These are phyloP conservation scores for Daedaleopsis nitida DNA, from an alignment of 768 basidiomycete species.

Conservation along the genomic window DNA sequence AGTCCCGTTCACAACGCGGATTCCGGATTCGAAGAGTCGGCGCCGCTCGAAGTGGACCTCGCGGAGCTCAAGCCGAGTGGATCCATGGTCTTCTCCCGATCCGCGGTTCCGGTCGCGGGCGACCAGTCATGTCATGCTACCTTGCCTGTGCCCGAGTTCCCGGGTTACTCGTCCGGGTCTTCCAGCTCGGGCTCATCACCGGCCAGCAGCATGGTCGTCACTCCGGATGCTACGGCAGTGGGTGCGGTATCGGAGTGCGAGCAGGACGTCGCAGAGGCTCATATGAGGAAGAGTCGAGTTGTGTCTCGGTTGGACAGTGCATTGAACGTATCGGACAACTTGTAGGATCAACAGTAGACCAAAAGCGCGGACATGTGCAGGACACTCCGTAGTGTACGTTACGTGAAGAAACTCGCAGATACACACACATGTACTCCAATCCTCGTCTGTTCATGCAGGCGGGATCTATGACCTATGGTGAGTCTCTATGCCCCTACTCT, in stretches of 20 bases:
- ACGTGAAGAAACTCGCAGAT: too few relatives aligned
- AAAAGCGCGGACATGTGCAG: too few relatives aligned
- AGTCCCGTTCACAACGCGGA: background rate
- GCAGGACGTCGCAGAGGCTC: background rate
- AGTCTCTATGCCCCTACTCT: too few relatives aligned
- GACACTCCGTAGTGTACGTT: too few relatives aligned
- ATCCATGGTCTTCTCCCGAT: background rate
- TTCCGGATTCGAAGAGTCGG: background rate
- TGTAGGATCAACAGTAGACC: too few relatives aligned
- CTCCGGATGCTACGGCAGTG: background rate
- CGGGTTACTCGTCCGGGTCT: background rate
- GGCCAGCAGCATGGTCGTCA: background rate
- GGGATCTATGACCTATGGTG: too few relatives aligned
- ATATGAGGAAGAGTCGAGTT: background rate
- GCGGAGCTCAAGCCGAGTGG: background rate
- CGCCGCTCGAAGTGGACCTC: background rate
- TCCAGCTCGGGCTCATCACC: background rate
- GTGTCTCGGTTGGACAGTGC: too few relatives aligned
- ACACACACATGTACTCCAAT: too few relatives aligned
- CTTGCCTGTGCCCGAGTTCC: background rate
- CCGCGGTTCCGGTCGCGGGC: background rate
- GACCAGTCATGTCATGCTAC: background rate
- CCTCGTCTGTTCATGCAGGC: too few relatives aligned
- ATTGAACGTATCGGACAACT: too few relatives aligned
- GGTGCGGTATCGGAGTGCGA: background rate